phyloP scores from a whole-genome alignment of 1,139 yeast genomes.

The Kodamaea anthophila region DNA sequence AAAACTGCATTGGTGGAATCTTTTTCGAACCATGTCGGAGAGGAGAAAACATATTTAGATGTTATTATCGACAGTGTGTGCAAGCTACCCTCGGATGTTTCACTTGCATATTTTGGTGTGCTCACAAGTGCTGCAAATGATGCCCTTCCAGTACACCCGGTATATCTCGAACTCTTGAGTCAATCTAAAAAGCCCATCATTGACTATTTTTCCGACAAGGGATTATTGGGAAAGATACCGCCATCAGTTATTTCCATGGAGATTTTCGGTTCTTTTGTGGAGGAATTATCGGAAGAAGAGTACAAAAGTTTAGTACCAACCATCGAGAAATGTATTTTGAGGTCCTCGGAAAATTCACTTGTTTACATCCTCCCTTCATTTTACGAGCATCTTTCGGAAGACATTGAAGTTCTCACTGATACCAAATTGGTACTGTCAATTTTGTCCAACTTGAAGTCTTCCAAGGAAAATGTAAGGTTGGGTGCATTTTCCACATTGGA shows the following conservation, averaged over 20 bases:
- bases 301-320: conserved; percentile 49
- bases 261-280: conserved; percentile 34
- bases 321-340: conserved; percentile 68
- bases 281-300: conserved; percentile 35
- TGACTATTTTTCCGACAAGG: conserved; percentile 30
- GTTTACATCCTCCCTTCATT: conserved; percentile 47
- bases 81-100: conserved; percentile 7
- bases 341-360: conserved; percentile 75
- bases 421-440: conserved; percentile 55
- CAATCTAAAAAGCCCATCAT: conserved; percentile 8
- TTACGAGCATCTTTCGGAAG: conserved; percentile 26
- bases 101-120: conserved; percentile 30
- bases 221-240: conserved; percentile 38
- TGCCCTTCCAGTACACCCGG: conserved; percentile 36
- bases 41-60: conserved; percentile 6
- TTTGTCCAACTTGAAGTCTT: conserved; percentile 62
- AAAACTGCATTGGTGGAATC: conserved; percentile 21
- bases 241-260: conserved; percentile 23
- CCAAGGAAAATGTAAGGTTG: conserved; percentile 58
- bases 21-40: conserved; percentile 8
- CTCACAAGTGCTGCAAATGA: conserved; percentile 33
- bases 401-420: conserved; percentile 21
- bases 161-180: conserved; percentile 19
- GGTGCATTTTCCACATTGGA: conserved; percentile 44
- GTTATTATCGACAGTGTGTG: conserved; percentile 5